Conservation (phyloP, 306 rosid genomes). For the Trifolium repens region DNA sequence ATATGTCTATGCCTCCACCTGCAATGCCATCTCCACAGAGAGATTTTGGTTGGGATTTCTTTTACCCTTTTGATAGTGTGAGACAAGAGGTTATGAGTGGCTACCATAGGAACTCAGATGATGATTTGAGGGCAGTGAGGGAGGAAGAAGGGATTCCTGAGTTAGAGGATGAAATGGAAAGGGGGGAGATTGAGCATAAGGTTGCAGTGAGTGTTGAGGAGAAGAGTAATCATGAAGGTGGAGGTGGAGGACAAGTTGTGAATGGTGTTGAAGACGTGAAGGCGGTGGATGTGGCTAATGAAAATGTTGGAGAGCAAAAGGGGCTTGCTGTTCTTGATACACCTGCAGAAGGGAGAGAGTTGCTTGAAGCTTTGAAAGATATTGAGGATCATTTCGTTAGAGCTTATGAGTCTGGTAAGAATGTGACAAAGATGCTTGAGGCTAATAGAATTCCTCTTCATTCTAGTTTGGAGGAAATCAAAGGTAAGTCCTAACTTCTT, state of each 20-base stretch:
- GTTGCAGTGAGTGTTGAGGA: constrained; percentile 52
- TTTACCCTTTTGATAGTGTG: constrained; percentile 78
- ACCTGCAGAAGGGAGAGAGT: constrained; percentile 84
- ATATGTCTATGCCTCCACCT: constrained; percentile 37
- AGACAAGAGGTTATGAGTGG: constrained; percentile 68
- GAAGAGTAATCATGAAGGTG: constrained; percentile 34
- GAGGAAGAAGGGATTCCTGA: constrained; percentile 99
- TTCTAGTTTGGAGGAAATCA: constrained; percentile 82
- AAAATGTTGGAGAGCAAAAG: constrained; percentile 52
- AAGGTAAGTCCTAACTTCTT: constrained; percentile 69
- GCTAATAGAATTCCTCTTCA: constrained; percentile 82
- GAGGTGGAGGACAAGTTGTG: constrained; percentile 43
- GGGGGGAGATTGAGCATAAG: constrained; percentile 54
- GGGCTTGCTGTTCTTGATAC: constrained; percentile 69
- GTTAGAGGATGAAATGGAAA: constrained; percentile 76
- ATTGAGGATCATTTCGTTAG: constrained; percentile 73
- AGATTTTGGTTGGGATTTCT: constrained; percentile 95
- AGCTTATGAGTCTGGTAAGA: constrained; percentile 83
- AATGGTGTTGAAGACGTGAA: constrained; percentile 55
- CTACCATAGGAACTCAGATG: constrained; percentile 66
- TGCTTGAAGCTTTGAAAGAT: constrained; percentile 87
- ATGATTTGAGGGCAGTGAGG: constrained; percentile 84
- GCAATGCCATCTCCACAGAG: constrained; percentile 78
- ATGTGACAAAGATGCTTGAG: constrained; percentile 86
- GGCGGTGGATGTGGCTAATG: constrained; percentile 50